These are phyloP conservation scores for Mycotypha africana DNA, from an alignment of 371 early-diverging fungal genomes.

Conservation along the genomic window DNA sequence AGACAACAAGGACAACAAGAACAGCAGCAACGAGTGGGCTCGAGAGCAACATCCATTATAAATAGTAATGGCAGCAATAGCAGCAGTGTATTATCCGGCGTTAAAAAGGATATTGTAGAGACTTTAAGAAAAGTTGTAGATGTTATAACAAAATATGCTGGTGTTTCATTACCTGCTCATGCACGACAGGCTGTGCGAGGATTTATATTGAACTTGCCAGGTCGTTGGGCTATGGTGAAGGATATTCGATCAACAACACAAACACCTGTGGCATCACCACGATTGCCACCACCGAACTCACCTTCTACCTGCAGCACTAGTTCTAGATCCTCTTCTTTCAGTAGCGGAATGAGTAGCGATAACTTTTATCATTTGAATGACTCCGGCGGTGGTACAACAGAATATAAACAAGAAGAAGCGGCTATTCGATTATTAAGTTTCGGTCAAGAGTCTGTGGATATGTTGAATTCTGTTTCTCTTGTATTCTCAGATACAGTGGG, in stretches of 20 bases:
- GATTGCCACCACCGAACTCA: too few relatives aligned
- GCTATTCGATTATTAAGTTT: constrained; percentile 46
- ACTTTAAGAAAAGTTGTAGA: constrained; percentile 84
- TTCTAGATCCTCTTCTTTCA: background rate
- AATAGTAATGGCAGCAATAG: background rate
- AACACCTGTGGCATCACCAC: too few relatives aligned
- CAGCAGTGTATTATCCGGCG: constrained; percentile 41
- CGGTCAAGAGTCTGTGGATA: constrained; percentile 76
- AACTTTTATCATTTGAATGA: too few relatives aligned
- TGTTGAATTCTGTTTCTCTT: constrained; percentile 68
- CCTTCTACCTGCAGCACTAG: too few relatives aligned
- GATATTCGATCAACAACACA: too few relatives aligned
- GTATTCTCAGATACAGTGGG: constrained; percentile 74
- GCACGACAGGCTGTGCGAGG: constrained; percentile 74
- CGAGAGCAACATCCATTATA: too few relatives aligned
- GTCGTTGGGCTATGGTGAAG: constrained; percentile 64
- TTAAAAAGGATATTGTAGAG: constrained; percentile 77
- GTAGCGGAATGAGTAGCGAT: background rate
- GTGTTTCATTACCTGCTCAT: constrained; percentile 75
- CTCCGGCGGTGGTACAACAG: too few relatives aligned
- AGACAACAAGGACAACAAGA: too few relatives aligned
- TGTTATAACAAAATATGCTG: constrained; percentile 81
- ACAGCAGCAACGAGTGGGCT: constrained; percentile 1
- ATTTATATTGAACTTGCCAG: constrained; percentile 79
- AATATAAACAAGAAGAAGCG: constrained; percentile 17